phyloP scores from a whole-genome alignment of 768 basidiomycete genomes.

The Psilocybe azurescens region DNA sequence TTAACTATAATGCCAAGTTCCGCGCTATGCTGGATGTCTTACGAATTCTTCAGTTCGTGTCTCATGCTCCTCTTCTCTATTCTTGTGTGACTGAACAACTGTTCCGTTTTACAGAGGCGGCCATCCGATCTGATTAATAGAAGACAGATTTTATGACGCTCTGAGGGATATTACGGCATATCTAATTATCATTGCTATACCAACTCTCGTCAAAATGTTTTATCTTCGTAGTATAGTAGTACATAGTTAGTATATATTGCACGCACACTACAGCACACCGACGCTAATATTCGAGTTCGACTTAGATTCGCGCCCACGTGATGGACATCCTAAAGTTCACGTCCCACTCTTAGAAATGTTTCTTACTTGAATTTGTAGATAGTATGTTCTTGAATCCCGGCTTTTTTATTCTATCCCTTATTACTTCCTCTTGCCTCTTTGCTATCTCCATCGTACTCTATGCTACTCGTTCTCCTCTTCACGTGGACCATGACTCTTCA shows the following conservation, averaged over 20 bases:
- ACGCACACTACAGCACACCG: constrained; percentile 5
- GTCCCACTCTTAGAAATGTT: neutral
- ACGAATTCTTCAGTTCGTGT: constrained; percentile 95
- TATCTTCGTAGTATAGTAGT: constrained; percentile 17
- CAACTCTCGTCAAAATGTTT: constrained; percentile 8
- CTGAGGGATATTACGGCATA: constrained; percentile 6
- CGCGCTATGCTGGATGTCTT: constrained; percentile 96
- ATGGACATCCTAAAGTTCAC: neutral
- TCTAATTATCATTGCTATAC: constrained; percentile 18
- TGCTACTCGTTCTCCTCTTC: constrained; percentile 1
- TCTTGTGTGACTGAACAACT: constrained; percentile 13
- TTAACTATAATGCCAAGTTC: constrained; percentile 97
- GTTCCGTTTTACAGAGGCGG: constrained; percentile 53
- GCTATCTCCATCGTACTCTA: constrained; percentile 18
- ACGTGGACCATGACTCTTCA: too few relatives aligned
- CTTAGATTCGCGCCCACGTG: constrained; percentile 13
- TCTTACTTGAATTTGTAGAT: neutral
- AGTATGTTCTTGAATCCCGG: constrained; percentile 12
- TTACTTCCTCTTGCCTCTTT: constrained; percentile 19
- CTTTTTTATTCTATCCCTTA: constrained; percentile 16
- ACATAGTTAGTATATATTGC: constrained; percentile 21
- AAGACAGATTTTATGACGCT: neutral
- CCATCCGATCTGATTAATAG: constrained; percentile 57
- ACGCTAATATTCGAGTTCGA: constrained; percentile 1
- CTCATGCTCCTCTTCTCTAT: constrained; percentile 3